Conservation (phyloP, 73 alveolate species). For the Symbiodinium pilosum region DNA sequence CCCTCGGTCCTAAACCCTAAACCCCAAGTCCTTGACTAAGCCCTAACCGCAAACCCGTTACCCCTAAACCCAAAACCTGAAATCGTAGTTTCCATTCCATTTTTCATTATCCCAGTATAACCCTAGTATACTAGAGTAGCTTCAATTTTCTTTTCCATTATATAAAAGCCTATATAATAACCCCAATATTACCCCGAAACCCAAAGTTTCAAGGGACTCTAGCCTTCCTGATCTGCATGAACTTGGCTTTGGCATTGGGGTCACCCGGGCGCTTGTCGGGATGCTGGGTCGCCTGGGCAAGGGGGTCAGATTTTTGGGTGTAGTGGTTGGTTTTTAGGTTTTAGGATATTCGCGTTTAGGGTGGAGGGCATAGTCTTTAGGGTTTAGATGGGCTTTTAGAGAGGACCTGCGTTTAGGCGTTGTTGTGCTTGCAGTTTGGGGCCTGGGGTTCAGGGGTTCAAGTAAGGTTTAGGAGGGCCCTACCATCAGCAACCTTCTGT, state of each 20-base stretch:
- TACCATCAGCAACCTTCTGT: too few species aligned
- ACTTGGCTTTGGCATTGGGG: slow-evolving; percentile 71
- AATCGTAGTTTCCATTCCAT: too few species aligned
- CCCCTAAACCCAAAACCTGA: not conserved
- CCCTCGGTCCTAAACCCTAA: not conserved
- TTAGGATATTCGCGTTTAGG: too few species aligned
- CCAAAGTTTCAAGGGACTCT: not conserved
- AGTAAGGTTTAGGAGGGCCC: not conserved
- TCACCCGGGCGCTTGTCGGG: slow-evolving; percentile 87
- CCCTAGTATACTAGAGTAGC: too few species aligned
- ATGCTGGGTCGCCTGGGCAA: slow-evolving; percentile 67
- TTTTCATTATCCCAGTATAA: too few species aligned
- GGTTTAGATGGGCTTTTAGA: too few species aligned
- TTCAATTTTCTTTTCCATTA: too few species aligned
- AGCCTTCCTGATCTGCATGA: slow-evolving; percentile 82
- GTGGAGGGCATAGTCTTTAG: too few species aligned
- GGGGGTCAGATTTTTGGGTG: not conserved
- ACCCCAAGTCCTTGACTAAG: not conserved
- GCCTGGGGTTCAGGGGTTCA: not conserved
- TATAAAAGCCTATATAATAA: too few species aligned
- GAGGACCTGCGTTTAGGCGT: too few species aligned
- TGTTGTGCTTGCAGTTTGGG: not conserved
- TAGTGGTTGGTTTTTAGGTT: too few species aligned
- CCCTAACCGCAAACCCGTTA: not conserved
- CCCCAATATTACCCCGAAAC: too few species aligned